Evolutionary conservation across 2,329 filamentous ascomycete genomes (phyloP).

Genomic region (Paecilomyces dactylethromorphus): DNA sequence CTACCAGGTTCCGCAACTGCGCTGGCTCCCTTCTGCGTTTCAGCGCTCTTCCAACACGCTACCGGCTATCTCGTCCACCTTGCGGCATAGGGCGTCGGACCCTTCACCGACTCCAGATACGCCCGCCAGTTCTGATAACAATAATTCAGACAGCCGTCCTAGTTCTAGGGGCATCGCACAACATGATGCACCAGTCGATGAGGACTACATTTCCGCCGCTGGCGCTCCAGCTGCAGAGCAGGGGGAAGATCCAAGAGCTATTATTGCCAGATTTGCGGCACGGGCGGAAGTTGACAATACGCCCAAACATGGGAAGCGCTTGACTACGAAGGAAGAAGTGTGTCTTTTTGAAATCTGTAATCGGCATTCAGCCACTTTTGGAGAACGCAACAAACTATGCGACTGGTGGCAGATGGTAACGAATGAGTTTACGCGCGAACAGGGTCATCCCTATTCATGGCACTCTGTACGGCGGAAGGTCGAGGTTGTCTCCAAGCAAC

Average conservation of each 20-base stretch:
- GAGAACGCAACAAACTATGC: slow-evolving; percentile 34
- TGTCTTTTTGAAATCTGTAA: slow-evolving; percentile 36
- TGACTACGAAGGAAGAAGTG: slow-evolving; percentile 35
- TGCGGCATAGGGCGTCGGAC: background rate
- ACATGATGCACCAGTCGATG: slow-evolving; percentile 6
- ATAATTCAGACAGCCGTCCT: slow-evolving; percentile 3
- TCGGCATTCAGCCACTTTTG: slow-evolving; percentile 28
- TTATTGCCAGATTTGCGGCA: background rate
- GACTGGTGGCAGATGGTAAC: slow-evolving; percentile 37
- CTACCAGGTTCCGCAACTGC: slow-evolving; percentile 16
- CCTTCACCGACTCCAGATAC: slow-evolving; percentile 1
- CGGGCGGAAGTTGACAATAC: slow-evolving; percentile 4
- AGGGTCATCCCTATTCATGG: slow-evolving; percentile 36
- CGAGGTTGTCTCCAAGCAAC: slow-evolving; percentile 33
- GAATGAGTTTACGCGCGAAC: slow-evolving; percentile 28
- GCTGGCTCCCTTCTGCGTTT: slow-evolving; percentile 19
- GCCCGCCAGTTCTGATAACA: slow-evolving; percentile 9
- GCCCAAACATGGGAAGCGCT: slow-evolving; percentile 30
- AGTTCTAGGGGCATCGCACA: slow-evolving; percentile 5
- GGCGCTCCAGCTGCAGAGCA: background rate
- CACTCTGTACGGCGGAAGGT: slow-evolving; percentile 38
- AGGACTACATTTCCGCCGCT: slow-evolving; percentile 14
- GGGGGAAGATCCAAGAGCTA: background rate
- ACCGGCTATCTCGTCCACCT: background rate
- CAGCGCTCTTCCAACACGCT: slow-evolving; percentile 5